These are phyloP conservation scores for Collybiopsis confluens DNA, from an alignment of 768 basidiomycete genomes.

Conservation along the genomic window DNA sequence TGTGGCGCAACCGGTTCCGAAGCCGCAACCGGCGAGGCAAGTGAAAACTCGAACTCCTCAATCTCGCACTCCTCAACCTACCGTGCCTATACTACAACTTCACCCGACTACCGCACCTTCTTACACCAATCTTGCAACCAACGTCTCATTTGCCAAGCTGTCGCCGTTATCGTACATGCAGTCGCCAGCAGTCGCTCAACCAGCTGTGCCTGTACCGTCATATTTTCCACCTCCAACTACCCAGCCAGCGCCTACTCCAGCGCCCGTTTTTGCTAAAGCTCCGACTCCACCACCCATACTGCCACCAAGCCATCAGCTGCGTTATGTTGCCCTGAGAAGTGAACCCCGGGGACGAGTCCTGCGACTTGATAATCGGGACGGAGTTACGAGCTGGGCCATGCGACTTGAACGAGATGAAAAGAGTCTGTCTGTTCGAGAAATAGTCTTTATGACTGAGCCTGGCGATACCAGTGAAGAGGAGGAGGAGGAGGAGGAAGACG, in stretches of 20 bases:
- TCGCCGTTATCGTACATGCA: neutral
- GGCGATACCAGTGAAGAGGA: constrained; percentile 57
- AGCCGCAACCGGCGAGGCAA: neutral
- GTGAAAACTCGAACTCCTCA: constrained; percentile 1
- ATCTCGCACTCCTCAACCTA: neutral
- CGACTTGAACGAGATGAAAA: constrained; percentile 56
- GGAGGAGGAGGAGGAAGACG: constrained; percentile 48
- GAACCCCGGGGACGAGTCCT: constrained; percentile 58
- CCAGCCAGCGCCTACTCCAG: neutral
- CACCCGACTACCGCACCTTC: constrained; percentile 1
- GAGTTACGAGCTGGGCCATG: constrained; percentile 72
- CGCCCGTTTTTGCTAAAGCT: constrained; percentile 10
- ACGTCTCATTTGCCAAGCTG: neutral
- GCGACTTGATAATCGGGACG: constrained; percentile 59
- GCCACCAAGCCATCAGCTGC: constrained; percentile 42
- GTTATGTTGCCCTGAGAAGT: constrained; percentile 48
- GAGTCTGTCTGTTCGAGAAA: constrained; percentile 46
- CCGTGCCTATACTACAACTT: constrained; percentile 17
- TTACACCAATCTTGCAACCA: neutral
- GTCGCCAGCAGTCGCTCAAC: neutral
- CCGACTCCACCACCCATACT: constrained; percentile 30
- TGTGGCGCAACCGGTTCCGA: neutral
- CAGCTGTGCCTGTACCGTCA: neutral
- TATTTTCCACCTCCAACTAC: neutral
- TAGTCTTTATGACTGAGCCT: constrained; percentile 51